Evolutionary conservation across 306 rosid genomes (phyloP).

Genomic region (Vigna trinervia): DNA sequence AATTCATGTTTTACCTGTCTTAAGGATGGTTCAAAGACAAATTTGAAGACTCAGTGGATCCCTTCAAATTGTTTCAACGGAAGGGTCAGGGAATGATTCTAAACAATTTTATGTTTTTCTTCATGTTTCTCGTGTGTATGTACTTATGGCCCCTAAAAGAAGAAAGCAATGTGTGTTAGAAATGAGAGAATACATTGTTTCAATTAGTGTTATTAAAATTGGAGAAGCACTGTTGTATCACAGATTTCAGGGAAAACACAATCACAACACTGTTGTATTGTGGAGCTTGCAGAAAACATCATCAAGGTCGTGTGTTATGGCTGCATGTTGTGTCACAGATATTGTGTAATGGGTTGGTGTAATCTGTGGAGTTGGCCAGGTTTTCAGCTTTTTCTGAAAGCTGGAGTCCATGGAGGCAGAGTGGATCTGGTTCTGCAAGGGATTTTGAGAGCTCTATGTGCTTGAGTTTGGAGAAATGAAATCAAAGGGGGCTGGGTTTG

Average conservation of each 20-base stretch:
- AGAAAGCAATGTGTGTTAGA: not conserved
- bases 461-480: not conserved
- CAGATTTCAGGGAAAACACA: not conserved
- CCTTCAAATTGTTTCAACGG: not conserved
- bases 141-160: not conserved
- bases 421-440: not conserved
- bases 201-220: not conserved
- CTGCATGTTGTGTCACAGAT: not conserved
- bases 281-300: too few relatives aligned
- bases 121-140: not conserved
- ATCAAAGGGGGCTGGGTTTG: not conserved
- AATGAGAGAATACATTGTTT: conserved; percentile 12
- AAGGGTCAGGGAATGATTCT: not conserved
- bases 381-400: not conserved
- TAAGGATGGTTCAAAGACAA: conserved; percentile 28
- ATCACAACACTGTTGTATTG: not conserved
- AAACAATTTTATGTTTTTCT: not conserved
- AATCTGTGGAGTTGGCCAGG: not conserved
- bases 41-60: not conserved
- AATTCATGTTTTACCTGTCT: conserved; percentile 6
- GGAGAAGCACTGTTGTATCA: not conserved
- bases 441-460: not conserved
- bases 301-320: not conserved
- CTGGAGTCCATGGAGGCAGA: not conserved
- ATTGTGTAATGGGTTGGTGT: not conserved